A percentile compares a stretch with the other conserved stretches of the same genome.
Evolutionary conservation across 2,329 filamentous ascomycete genomes (phyloP).

Genomic region (Sporothrix curviconia): DNA sequence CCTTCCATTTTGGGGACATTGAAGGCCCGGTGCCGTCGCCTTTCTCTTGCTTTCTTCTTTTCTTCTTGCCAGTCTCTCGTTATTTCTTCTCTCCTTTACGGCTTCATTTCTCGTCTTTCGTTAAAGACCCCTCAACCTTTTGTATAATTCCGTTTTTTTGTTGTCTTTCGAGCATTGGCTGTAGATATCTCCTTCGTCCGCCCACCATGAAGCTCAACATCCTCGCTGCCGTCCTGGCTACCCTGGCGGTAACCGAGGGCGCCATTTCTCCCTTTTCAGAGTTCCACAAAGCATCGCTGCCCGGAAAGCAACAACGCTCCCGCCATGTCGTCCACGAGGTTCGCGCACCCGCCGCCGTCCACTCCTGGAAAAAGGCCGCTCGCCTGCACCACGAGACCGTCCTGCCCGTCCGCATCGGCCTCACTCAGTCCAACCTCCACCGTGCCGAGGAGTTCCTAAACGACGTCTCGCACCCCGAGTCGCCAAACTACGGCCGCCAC

Average conservation of each 20-base stretch:
- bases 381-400: slow-evolving; percentile 21
- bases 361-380: slow-evolving; percentile 23
- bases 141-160: neutral
- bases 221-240: slow-evolving; percentile 22
- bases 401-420: slow-evolving; percentile 36
- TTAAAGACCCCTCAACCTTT: no score
- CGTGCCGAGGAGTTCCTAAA: slow-evolving; percentile 37
- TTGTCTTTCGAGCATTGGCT: neutral
- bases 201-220: slow-evolving; percentile 21
- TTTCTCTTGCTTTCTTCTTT: no score
- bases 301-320: neutral
- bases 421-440: slow-evolving; percentile 41
- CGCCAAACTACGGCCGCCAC: slow-evolving; percentile 40
- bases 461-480: slow-evolving; percentile 38
- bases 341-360: slow-evolving; percentile 20
- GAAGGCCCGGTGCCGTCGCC: slow-evolving; percentile 7
- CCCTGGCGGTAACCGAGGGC: slow-evolving; percentile 26
- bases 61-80: slow-evolving; percentile 7
- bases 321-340: slow-evolving; percentile 30
- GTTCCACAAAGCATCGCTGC: slow-evolving; percentile 3
- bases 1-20: neutral
- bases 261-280: slow-evolving; percentile 19
- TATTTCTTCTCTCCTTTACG: neutral
- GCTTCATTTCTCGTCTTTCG: no score
- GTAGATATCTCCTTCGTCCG: neutral